A percentile compares a stretch with the other conserved stretches of the same genome.
Conservation (phyloP, 139 green algal species). For the Chlorella vulgaris region DNA sequence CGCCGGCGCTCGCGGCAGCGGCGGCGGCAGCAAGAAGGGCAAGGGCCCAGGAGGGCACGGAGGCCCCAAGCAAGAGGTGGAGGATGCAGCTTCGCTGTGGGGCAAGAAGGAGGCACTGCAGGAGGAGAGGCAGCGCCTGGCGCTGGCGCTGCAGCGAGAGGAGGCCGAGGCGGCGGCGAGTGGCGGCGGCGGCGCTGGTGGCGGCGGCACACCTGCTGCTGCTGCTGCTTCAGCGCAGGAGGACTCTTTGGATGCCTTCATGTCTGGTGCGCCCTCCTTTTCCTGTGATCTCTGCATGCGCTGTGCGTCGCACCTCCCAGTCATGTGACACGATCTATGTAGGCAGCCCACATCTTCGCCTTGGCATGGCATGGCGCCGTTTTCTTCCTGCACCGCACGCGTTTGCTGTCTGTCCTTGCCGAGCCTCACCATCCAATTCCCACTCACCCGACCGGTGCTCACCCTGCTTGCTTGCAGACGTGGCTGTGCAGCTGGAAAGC, state of each 20-base stretch:
- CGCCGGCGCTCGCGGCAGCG: background rate
- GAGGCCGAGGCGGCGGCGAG: constrained; percentile 27
- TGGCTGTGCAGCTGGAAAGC: constrained; percentile 62
- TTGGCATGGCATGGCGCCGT: too few species aligned
- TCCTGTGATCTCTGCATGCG: background rate
- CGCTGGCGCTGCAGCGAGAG: constrained; percentile 31
- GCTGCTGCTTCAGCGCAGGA: constrained; percentile 7
- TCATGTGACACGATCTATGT: too few species aligned
- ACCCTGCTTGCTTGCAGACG: constrained; percentile 14
- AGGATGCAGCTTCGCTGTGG: constrained; percentile 63
- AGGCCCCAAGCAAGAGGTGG: constrained; percentile 34
- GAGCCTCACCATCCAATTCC: too few species aligned
- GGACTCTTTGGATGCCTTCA: constrained; percentile 82
- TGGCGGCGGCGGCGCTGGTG: background rate
- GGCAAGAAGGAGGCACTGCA: constrained; percentile 61
- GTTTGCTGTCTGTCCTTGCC: too few species aligned
- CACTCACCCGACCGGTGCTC: background rate
- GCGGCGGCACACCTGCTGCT: background rate
- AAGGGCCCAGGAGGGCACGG: background rate
- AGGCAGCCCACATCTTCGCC: too few species aligned
- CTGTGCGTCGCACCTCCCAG: background rate
- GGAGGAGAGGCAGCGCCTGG: constrained; percentile 44
- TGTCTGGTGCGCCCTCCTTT: constrained; percentile 43
- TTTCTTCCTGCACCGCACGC: too few species aligned
- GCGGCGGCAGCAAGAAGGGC: constrained; percentile 20